Base-by-base conservation (phyloP, 345 rosid species). In the Syzygium jambos region DNA sequence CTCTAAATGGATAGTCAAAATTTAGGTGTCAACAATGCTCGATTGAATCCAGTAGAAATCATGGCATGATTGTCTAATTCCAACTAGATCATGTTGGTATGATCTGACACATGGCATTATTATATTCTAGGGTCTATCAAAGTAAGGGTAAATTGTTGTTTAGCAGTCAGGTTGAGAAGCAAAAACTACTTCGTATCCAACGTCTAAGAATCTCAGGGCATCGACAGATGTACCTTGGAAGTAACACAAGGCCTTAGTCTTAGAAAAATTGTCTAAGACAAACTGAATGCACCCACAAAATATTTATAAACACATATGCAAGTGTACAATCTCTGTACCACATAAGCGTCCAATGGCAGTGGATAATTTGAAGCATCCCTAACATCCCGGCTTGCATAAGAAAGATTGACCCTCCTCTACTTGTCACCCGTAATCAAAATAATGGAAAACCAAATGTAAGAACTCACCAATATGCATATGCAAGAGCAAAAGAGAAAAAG, bases 301-400 rank as follows among this genome's bases (percentile, higher is more conserved):
- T 14, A 85, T 25, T 56, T 2, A 57, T 34, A 19, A 43, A 55
- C 13, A 29, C 4, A 5, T 16, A 49, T 34, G 38, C 38, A 34
- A 34, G 38, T 34, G 38, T 34, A 34, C 38, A 34, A 34, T 34
- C 38, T 34, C 38, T 34, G 38, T 34, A 34, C 38, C 38, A 34
- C 38, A 34, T 34, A 3, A 34, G 38, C 38, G 38, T 34, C 38
- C 38, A 34, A 34, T 34, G 38, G 38, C 38, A 3, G 38, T 34
- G 38, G 38, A 34, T 34, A 34, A 34, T 34, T 34, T 34, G 38
- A n/a, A n/a, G n/a, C n/a, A 99, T 95, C 86, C 99, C 98, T 10
- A 96, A 54, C 99, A 95, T 96, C 89, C 98, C 99, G 29, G 97
- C 99, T 91, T 98, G 94, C 99, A 96, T 95, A 85, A 96, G 99